phyloP scores from a whole-genome alignment of 257 asterid genomes.

The Primulina eburnea region DNA sequence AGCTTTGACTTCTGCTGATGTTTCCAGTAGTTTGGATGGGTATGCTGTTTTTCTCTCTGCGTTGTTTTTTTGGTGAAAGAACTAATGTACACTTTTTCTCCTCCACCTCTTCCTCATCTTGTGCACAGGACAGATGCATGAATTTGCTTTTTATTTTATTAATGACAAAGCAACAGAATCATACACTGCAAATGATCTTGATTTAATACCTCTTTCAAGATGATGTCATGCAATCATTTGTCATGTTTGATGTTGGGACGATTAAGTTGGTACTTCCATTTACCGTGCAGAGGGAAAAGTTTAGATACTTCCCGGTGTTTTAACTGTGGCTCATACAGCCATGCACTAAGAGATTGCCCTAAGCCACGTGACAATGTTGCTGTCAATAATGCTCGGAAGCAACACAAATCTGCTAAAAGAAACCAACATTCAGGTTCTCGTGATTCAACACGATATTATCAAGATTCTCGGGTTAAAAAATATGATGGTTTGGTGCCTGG shows the following conservation, averaged over 20 bases:
- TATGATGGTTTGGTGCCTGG: conserved; percentile 88
- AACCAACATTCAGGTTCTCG: conserved; percentile 61
- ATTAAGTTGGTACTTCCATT: conserved; percentile 27
- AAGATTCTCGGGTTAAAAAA: conserved; percentile 73
- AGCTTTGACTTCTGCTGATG: conserved; percentile 71
- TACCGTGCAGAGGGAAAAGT: conserved; percentile 52
- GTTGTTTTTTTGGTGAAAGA: conserved; percentile 11
- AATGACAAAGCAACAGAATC: background rate
- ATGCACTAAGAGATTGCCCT: conserved; percentile 82
- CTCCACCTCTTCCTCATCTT: background rate
- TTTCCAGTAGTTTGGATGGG: conserved; percentile 66
- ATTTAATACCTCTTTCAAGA: conserved; percentile 1
- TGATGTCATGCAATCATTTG: background rate
- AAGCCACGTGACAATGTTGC: conserved; percentile 85
- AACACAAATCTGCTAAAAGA: conserved; percentile 53
- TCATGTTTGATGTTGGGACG: background rate
- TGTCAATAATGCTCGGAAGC: conserved; percentile 84
- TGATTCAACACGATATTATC: conserved; percentile 77
- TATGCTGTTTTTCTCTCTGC: conserved; percentile 30
- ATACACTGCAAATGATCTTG: conserved; percentile 3
- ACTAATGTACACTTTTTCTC: background rate
- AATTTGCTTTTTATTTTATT: background rate
- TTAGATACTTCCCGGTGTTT: conserved; percentile 79
- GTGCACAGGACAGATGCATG: background rate
- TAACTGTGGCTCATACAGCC: conserved; percentile 91